Base-by-base conservation (phyloP, 1,284 basidiomycete species). In the Sphaerobolus stellatus region DNA sequence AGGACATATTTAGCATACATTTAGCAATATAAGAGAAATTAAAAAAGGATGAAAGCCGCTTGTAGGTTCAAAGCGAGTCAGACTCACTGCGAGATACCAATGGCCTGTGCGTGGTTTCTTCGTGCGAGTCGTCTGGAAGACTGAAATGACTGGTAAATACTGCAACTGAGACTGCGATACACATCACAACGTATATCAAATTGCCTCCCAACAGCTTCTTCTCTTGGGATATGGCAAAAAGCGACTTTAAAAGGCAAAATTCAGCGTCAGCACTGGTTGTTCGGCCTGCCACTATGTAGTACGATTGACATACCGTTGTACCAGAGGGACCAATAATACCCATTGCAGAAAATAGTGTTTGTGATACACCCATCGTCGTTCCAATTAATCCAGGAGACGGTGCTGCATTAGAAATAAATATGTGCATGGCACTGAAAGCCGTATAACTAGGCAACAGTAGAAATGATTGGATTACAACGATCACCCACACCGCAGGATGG, bases 401-500 rank as follows among this genome's bases (percentile, higher is more conserved):
- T 34, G 53, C 28, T 30, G 53, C 31, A 18, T 28, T 22, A 4
- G 53, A 54, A n/a, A 54, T 49, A 30, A 54, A 54, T 5, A 54
- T 54, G 29, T 47, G 49, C 53, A 54, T 54, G 11, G 52, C 46
- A 54, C 53, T 54, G 38, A 54, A 54, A 16, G 53, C 46, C 24
- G 53, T 54, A 33, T 54, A 54, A 16, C 46, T 54, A 16, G 53
- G 53, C n/a, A 54, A 28, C 14, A 49, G 36, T 24, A 54, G 24
- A 8, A 54, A 30, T 9, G 49, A 45, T 29, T 54, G 53, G 6
- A 54, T 28, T 16, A 43, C 36, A 14, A 54, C 7, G 22, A 54
- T 29, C 3, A 54, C 27, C 53, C 53, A 54, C 13, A 54, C 24
- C 5, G 46, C 34, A 24, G 53, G 53, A 29, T 54, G 44, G 8